Base-by-base conservation (phyloP, 2,329 filamentous ascomycete genomes). In the Fusarium vanettenii region DNA sequence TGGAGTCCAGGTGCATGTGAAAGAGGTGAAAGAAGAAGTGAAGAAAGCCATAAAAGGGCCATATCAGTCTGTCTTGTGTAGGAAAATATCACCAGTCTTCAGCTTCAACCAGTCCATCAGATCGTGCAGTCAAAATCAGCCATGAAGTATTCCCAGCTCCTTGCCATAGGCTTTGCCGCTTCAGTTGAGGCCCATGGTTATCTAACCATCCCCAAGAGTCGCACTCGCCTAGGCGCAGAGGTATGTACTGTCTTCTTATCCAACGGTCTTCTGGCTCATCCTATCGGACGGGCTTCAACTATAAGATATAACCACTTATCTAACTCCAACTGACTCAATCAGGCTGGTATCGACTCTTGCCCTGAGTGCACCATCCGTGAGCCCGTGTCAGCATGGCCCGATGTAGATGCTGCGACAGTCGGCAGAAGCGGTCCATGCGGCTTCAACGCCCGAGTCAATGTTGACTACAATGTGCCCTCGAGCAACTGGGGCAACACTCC, bases 341-440 rank as follows among this genome's bases (percentile, higher is more conserved):
- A 88, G 87, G 81, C 85, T 37, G 85, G 84, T 4, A 77, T 83
- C 4, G 87, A 89, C 69, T 84, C 86, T 3, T 89, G 87, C 73
- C 87, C 87, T 0, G 87, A 89, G 77, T 89, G 87, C 73, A 85
- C 86, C 16, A 89, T 89, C 68, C 85, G 87, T 10, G 87, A 89
- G 69, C 87, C 87, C 2, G 87, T 89, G 5, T 65, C 74, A 4
- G 79, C 87, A 3, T 89, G 87, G 86, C 87, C 87, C 0, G 81
- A 87, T 60, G 79, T 88, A n/a, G 80, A 85, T 27, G 79, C 75
- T 1, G 87, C 87, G 0, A 76, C 78, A 2, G 86, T 89, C 1
- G 85, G 84, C n/a, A 83, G 86, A 5, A 87, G 83, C 65, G 87
- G 87, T 0, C 85, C 86, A 3, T 89, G 87, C 63, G 87, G 87